Conservation (phyloP, 2,329 filamentous ascomycete species). For the Cladosporium austrohemisphaericum region DNA sequence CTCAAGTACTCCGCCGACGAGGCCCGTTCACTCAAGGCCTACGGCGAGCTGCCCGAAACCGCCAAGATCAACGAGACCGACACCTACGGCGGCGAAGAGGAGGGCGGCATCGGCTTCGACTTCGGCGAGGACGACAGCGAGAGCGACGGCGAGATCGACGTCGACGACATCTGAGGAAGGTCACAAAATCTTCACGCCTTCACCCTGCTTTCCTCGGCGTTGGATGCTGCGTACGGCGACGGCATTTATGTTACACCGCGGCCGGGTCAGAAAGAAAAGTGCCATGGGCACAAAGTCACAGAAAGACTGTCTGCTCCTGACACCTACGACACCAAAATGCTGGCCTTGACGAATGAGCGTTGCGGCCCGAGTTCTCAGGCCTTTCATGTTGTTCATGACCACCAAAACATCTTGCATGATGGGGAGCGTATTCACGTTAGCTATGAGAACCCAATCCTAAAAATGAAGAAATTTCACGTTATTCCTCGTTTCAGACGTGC, state of each 20-base stretch:
- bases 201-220: not conserved
- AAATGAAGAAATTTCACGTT: conserved; percentile 6
- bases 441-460: conserved; percentile 11
- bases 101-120: conserved; percentile 96
- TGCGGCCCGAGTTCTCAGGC: not conserved
- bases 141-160: conserved; percentile 76
- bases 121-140: conserved; percentile 83
- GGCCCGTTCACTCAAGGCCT: conserved; percentile 90
- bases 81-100: conserved; percentile 83
- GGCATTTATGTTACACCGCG: not conserved
- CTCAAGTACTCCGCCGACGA: conserved; percentile 96
- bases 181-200: not conserved
- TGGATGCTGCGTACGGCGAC: conserved; percentile 7
- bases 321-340: conserved; percentile 7
- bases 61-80: conserved; percentile 99
- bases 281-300: too few relatives aligned
- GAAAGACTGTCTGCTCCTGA: conserved; percentile 3
- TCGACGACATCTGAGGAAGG: conserved; percentile 76
- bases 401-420: conserved; percentile 12
- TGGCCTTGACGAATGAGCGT: conserved; percentile 9
- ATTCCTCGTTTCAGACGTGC: not conserved
- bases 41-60: conserved; percentile 92
- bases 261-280: not conserved
- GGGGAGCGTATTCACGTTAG: conserved; percentile 15
- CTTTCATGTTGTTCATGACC: conserved; percentile 11